Evolutionary conservation across 179 eudicot species (phyloP), one percentile per base, ranked within the genome.

Genomic region (Actinidia chinensis): DNA sequence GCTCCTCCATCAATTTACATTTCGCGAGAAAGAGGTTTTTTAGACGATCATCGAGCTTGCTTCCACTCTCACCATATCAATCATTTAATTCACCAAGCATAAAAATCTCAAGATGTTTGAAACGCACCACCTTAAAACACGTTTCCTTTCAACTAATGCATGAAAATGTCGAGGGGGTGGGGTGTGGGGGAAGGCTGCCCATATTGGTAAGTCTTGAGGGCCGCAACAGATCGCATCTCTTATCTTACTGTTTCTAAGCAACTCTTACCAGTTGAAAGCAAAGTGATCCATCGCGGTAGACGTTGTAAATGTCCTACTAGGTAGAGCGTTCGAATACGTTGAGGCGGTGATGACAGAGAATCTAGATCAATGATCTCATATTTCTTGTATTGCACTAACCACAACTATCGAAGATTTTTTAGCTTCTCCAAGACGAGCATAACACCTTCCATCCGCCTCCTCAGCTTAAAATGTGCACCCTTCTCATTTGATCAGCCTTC

Each of bases 391-490:
- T 43, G 75, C 20, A 12, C 25, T 22, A 1, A 80, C 22, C 20
- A 36, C 28, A 80, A 56, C 5, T 78, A 74, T 12, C 74, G 78
- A 46, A 80, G 82, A 43, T 80, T 66, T 18, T 33, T 66, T 28
- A 80, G 65, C 50, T 74, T 80, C 36, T 74, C 61, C 10, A 74
- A 23, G 82, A 74, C 10, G 68, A 74, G 79, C 78, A 80, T 64
- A 80, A 23, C 2, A 40, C 43, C 55, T n/a, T 23, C 82, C 79
- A 56, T 80, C 82, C 67, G 74, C 75, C 75, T 66, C 5, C 46
- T 80, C 46, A 68, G 50, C 52, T 74, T 54, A 14, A 54, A 46
- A 80, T 54, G 40, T 48, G 52, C 15, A 80, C 17, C 23, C 15
- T 73, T 48, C 82, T 79, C 63, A 79, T 33, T n/a, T 79, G 55